Base-by-base conservation (phyloP, 192 early-diverging fungal species). In the Entomortierella chlamydospora region DNA sequence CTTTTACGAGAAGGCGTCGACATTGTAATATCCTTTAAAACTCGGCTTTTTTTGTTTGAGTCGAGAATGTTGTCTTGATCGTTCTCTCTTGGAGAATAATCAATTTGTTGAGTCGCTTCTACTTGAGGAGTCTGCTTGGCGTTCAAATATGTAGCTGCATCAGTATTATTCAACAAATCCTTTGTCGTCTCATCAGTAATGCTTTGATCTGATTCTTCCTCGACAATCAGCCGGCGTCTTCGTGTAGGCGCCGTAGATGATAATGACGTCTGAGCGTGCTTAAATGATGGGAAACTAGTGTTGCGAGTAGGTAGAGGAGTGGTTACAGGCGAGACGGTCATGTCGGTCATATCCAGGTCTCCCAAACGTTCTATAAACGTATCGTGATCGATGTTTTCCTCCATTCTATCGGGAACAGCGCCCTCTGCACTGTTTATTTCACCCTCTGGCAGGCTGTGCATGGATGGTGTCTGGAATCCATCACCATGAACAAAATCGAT, bases 201-300 rank as follows among this genome's bases (percentile, higher is more conserved):
- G 0, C 17, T 42, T 23, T 71, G 37, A 3, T 23, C 29, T 34
- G 50, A 37, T 33, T 57, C 54, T 47, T 71, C 69, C 4, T 71
- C 69, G 4, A 71, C 30, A 28, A 69, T 69, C 3, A 71, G 20
- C n/a, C 69, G 33, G 23, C 69, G 69, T 26, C 69, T 47, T 29
- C 42, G 64, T 23, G 26, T 11, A 23, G 54, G 64, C 9, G 26
- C 26, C n/a, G 54, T 25, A 20, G 64, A 15, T 15, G 45, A 20
- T 47, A 15, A 17, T 47, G 45, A 15, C 15, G 15, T 4, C 15
- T 12, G 45, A 20, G 4, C 15, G 15, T 4, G 20, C 2, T 17
- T 5, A 5, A 20, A 47, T 12, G 20, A 4, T 20, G 45, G 45
- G 20, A 20, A 4, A 20, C 7, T 47, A 12, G 45, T 9, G 7